Evolutionary conservation across 352 stramenopile species (phyloP).

Genomic region (Globisporangium megalacanthum): DNA sequence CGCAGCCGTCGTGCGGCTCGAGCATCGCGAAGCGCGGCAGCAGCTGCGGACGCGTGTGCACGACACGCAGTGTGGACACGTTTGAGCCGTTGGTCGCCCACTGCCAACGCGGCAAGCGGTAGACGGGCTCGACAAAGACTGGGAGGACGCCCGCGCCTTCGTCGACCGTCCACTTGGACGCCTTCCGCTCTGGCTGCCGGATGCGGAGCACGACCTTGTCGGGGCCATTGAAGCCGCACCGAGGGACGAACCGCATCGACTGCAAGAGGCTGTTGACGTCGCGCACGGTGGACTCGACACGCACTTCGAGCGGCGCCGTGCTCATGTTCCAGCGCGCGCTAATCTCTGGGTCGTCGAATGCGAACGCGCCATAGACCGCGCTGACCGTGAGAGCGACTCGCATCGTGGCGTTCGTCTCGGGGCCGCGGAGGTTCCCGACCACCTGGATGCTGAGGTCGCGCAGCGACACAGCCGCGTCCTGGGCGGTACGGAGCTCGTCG

Average conservation of each 20-base stretch:
- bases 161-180: neutral
- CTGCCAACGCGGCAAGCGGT: conserved; percentile 21
- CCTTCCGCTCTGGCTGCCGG: neutral
- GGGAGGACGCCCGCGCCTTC: conserved; percentile 16
- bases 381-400: conserved; percentile 9
- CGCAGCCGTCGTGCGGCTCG: neutral
- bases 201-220: conserved; percentile 33
- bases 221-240: conserved; percentile 28
- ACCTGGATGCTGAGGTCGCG: conserved; percentile 5
- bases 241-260: conserved; percentile 22
- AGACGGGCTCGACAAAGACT: conserved; percentile 28
- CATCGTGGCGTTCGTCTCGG: neutral
- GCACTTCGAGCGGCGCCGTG: conserved; percentile 3
- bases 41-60: neutral
- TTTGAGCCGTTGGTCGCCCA: conserved; percentile 15
- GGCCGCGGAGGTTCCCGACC: neutral
- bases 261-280: conserved; percentile 12
- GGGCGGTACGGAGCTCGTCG: neutral
- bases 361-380: conserved; percentile 5
- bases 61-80: conserved; percentile 5
- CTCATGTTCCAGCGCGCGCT: neutral
- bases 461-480: conserved; percentile 5
- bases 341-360: neutral
- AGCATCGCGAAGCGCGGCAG: conserved; percentile 11
- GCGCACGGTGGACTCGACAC: conserved; percentile 2